Conservation (phyloP, 441 rosid genomes). For the Gossypium lobatum region DNA sequence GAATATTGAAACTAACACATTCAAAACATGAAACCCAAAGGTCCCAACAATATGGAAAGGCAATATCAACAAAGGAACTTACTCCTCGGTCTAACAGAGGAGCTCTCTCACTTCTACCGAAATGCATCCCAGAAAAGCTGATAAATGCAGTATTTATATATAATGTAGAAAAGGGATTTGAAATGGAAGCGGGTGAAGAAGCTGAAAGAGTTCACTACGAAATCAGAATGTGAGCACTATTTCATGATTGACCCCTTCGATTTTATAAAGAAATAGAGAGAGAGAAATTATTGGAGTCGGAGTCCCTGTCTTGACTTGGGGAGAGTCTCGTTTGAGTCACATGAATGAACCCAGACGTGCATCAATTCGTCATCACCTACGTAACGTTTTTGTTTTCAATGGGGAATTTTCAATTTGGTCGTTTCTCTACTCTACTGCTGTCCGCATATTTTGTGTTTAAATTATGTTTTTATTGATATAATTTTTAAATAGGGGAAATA, state of each 20-base stretch:
- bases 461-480: no score
- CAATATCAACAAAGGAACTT: constrained; percentile 2
- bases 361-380: background rate
- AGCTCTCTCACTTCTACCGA: constrained; percentile 32
- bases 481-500: no score
- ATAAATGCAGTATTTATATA: background rate
- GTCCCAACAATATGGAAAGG: background rate
- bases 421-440: no score
- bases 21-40: no score
- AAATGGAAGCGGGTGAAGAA: background rate
- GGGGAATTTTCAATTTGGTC: no score
- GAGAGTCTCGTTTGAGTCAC: background rate
- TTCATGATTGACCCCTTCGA: background rate
- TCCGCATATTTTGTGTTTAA: no score
- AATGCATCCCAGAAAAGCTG: constrained; percentile 22
- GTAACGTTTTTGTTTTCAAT: background rate
- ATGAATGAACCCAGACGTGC: background rate
- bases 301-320: background rate
- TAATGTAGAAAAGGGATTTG: background rate
- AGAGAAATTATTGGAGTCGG: background rate
- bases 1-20: no score
- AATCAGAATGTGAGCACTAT: background rate
- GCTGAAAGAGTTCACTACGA: background rate
- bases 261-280: background rate
- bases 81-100: constrained; percentile 45